Base-by-base conservation (phyloP, 495 filamentous ascomycete genomes). In the Patellaria atrata region DNA sequence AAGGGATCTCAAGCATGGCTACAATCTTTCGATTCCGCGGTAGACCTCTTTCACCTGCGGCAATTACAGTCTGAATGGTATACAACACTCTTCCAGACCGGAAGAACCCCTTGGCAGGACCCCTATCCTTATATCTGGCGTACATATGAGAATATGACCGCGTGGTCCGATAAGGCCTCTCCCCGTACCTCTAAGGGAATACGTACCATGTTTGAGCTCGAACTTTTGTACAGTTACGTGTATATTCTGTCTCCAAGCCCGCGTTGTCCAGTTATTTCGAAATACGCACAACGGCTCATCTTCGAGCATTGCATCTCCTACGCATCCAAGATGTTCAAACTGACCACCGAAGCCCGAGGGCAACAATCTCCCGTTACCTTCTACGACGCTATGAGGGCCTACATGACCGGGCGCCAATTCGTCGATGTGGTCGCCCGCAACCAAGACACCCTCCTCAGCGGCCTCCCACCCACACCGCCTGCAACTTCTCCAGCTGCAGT, bases 221-320 rank as follows among this genome's bases (percentile, higher is more conserved):
- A 94, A 55, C 55, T 83, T 35, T 64, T 84, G 8, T 94, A 89
- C 55, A 82, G 77, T 43, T 84, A 75, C 39, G 73, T 91, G 28
- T 79, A 89, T 53, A 75, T 83, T 36, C 61, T 92, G 6, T 81
- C 83, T 2, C 79, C 83, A 1, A 77, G 73, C 15, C 67, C 73
- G 10, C 38, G 45, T 2, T 40, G 40, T 10, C 72, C 77, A 3
- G 56, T 62, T 0, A 62, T 78, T 17, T 70, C 67, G 18, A 64
- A 75, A 9, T 80, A 82, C 45, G 78, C 68, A 25, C 74, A 77
- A 43, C 57, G 71, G 7, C 63, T 89, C 21, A 75, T 94, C 22
- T 92, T 91, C 51, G 82, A 87, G 43, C 74, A 82, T 44, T 75
- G 71, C 45, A 70, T 87, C 38, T 67, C 71, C 23, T 94, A 85